Evolutionary conservation across 2,329 filamentous ascomycete genomes (phyloP), one percentile per base, ranked within the genome.

Genomic region (Xylariaceae sp.): DNA sequence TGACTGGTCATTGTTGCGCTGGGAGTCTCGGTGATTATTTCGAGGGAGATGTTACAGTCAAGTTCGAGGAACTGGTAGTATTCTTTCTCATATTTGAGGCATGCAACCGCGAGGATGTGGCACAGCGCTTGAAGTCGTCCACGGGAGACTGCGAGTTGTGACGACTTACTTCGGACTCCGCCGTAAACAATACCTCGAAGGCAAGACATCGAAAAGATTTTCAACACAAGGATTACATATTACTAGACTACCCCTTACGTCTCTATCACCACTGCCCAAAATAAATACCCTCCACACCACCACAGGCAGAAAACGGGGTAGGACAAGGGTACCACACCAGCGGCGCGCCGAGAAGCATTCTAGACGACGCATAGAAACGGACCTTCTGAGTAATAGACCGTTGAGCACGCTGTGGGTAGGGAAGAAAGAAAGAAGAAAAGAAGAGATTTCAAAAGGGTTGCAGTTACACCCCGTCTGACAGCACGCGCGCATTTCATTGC

Each of bases 401-500:
- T 30, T 30, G 23, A 30, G 23, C 23, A 30, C 4, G 23, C 23
- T 30, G 3, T 30, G 5, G 23, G 23, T 30, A 30, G 23, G 23
- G 23, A 23, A 2, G 23, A 4, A 23, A 2, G 23, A 4, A 23
- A 2, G 23, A 4, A 30, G 23, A 30, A 30, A 30, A 30, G 23
- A 30, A 30, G 23, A 30, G 23, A 30, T 30, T 30, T 30, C 4
- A 5, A 30, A 30, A 5, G 17, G 30, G 50, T 51, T 37, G n/a
- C 50, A 51, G 50, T 51, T 51, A 34, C 50, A 51, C 50, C 13
- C 17, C 18, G 30, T 51, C 50, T 51, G 50, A 51, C 50, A 17
- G 23, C 17, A 34, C 15, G 15, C 17, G 17, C 47, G 17, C 17
- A 11, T 23, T n/a, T 51, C 34, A 51, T 51, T 37, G 7, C 18